Base-by-base conservation (phyloP, 352 stramenopile genomes). In the Globisporangium sylvaticum region DNA sequence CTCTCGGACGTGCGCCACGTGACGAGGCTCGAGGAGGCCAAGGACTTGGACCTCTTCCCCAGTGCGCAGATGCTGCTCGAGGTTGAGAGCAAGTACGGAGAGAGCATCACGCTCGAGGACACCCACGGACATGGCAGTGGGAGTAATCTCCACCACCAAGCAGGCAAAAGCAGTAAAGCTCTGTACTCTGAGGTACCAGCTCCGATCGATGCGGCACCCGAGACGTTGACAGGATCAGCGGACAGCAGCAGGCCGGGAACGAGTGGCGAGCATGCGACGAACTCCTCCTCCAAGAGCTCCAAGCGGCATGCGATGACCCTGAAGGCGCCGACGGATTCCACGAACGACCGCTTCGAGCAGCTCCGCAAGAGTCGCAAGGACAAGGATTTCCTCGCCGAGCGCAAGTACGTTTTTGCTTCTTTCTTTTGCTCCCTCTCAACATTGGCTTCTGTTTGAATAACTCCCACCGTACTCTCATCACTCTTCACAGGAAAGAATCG, bases 1-100 rank as follows among this genome's bases (percentile, higher is more conserved):
- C 80, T 98, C 3, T 68, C 77, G 12, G 80, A 93, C 53, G 72
- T 97, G 59, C 86, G 89, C 4, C 70, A 79, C 18, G 77, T 73
- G 1, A 69, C 78, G 9, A 66, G 82, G 2, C 69, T 97, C 3
- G 55, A 68, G 12, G 79, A 94, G 46, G 68, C 89, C 18, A 83
- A 89, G 50, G 67, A 83, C 6, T 63, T 91, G 2, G 72, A 90
- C 20, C 73, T 95, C 31, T 97, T 97, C 68, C 92, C 91, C 4
- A 88, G 75, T 3, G 80, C 77, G 0, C 56, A 67, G 2, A 94
- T 95, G 79, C 69, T 97, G 37, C 70, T 94, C 4, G 80, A 97
- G 61, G 74, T 98, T 25, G 91, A 97, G 67, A 92, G 85, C 71
- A 96, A 97, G 68, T 97, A 97, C 64, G 92, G 92, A 59, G 89